Conservation (phyloP, 2,329 filamentous ascomycete species). For the Fusarium torreyae region DNA sequence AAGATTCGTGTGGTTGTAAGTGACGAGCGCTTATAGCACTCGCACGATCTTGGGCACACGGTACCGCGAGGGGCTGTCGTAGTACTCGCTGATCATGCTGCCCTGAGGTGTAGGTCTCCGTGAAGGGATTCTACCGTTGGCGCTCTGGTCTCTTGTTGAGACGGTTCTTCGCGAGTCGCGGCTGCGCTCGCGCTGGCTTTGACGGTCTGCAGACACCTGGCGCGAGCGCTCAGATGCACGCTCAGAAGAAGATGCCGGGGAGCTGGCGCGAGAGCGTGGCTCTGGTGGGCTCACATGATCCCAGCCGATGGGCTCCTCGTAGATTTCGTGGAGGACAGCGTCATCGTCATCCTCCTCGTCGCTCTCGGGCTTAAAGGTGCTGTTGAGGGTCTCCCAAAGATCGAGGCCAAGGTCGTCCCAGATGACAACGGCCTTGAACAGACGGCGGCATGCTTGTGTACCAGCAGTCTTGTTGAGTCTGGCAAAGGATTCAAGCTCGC, state of each 20-base stretch:
- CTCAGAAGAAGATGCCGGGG: conserved; percentile 36
- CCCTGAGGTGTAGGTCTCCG: conserved; percentile 34
- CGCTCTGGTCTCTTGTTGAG: conserved; percentile 25
- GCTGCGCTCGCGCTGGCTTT: conserved; percentile 35
- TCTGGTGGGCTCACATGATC: conserved; percentile 28
- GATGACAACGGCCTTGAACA: conserved; percentile 58
- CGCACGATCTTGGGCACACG: conserved; percentile 44
- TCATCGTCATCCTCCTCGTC: conserved; percentile 31
- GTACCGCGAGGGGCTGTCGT: conserved; percentile 45
- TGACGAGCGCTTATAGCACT: conserved; percentile 26
- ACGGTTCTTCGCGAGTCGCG: conserved; percentile 32
- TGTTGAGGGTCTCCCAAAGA: conserved; percentile 53
- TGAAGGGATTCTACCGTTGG: conserved; percentile 19
- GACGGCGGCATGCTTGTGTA: conserved; percentile 55
- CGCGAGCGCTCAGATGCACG: conserved; percentile 32
- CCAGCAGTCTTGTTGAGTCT: conserved; percentile 54
- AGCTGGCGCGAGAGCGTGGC: conserved; percentile 39
- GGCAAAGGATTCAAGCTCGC: conserved; percentile 54
- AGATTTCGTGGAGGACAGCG: conserved; percentile 35
- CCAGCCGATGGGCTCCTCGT: conserved; percentile 35
- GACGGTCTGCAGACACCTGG: conserved; percentile 35
- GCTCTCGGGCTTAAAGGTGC: conserved; percentile 22
- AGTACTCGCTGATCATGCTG: conserved; percentile 44
- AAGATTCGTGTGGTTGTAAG: conserved; percentile 14
- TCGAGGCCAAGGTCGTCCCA: conserved; percentile 57